Evolutionary conservation across 169 alveolate genomes (phyloP).

Genomic region (Babesia ovis): DNA sequence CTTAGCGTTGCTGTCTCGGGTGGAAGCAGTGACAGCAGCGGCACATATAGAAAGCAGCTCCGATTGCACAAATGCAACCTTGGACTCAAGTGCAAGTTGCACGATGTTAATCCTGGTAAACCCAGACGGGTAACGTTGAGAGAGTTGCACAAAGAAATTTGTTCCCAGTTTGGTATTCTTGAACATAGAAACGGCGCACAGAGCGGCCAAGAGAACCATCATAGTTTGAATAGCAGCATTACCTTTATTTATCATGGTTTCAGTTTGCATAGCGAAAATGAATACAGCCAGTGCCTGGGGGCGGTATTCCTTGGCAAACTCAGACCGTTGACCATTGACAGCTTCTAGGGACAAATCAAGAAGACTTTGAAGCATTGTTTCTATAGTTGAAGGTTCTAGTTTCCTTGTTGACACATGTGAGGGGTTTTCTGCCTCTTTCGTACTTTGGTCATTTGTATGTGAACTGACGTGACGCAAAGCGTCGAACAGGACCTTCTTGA

Average conservation of each 20-base stretch:
- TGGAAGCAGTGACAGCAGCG: neutral
- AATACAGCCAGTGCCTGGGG: constrained; percentile 4
- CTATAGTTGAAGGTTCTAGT: neutral
- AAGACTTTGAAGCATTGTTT: neutral
- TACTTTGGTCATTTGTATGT: neutral
- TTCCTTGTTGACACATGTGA: too few relatives aligned
- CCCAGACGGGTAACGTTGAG: constrained; percentile 28
- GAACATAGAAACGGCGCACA: constrained; percentile 6
- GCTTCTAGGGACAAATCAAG: constrained; percentile 2
- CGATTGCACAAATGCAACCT: constrained; percentile 49
- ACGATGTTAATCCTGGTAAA: constrained; percentile 20
- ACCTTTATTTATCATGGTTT: constrained; percentile 12
- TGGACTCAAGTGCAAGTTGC: constrained; percentile 23
- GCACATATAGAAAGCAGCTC: constrained; percentile 32
- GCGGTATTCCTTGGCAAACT: constrained; percentile 13
- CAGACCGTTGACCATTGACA: constrained; percentile 6
- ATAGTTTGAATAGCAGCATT: constrained; percentile 5
- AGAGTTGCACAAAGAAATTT: constrained; percentile 33
- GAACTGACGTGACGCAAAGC: neutral
- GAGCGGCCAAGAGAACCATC: constrained; percentile 22
- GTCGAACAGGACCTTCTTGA: constrained; percentile 6
- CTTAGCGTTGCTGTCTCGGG: neutral
- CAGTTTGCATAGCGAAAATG: constrained; percentile 3
- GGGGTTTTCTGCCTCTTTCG: neutral
- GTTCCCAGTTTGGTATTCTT: constrained; percentile 32